phyloP scores from a whole-genome alignment of 257 asterid genomes.

The Dorcoceras hygrometricum region DNA sequence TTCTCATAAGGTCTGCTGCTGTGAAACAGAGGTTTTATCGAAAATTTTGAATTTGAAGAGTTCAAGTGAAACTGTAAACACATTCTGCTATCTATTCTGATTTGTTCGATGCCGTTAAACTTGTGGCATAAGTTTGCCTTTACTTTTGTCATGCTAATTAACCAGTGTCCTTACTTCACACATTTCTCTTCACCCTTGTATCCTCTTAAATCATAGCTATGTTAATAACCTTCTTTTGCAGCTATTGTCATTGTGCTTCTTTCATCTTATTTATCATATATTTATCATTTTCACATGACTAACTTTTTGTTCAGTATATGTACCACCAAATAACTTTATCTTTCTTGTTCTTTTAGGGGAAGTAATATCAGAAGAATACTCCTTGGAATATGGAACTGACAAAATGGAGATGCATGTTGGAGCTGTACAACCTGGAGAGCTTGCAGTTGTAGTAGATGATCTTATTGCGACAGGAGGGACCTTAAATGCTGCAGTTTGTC shows the following conservation, averaged over 20 bases:
- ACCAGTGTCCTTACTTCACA: neutral
- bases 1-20: neutral
- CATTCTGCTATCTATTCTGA: neutral
- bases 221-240: neutral
- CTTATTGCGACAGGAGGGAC: conserved; percentile 98
- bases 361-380: conserved; percentile 92
- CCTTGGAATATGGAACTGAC: conserved; percentile 94
- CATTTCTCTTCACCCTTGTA: neutral
- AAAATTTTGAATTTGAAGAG: neutral
- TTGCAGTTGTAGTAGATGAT: conserved; percentile 81
- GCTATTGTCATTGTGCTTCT: neutral
- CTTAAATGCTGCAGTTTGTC: conserved; percentile 77
- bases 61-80: neutral
- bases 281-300: conserved; percentile 1
- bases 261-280: neutral
- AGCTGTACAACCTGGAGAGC: conserved; percentile 87
- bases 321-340: neutral
- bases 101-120: neutral
- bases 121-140: neutral
- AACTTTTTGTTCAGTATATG: conserved; percentile 10
- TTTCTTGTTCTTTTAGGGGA: conserved; percentile 48
- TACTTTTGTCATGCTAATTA: neutral
- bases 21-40: neutral
- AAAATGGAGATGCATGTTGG: conserved; percentile 95
- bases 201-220: conserved; percentile 7